Base-by-base conservation (phyloP, 805 yeast genomes). In the Saturnispora galanensis region DNA sequence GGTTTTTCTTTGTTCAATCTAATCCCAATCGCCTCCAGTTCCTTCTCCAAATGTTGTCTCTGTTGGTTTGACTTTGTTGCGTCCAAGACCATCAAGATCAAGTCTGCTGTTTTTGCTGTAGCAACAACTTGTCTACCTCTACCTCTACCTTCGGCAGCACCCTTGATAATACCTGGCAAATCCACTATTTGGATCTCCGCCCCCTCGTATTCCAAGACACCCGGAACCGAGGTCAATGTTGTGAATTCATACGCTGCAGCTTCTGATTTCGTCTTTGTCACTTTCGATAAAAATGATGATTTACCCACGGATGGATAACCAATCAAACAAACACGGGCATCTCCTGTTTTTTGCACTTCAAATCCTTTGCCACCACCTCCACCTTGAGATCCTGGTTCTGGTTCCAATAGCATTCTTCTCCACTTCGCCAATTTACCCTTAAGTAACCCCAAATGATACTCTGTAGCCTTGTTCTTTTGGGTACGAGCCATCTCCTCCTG, bases 251-350 rank as follows among this genome's bases (percentile, higher is more conserved):
- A 90, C 41, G 81, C 85, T 5, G 97, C 98, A 42, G 95, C 84
- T 62, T 88, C 97, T 1, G 96, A 84, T 62, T 86, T 86, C 2
- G 97, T 90, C 56, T 85, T 84, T 16, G 98, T 90, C 45, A 93
- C 85, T 56, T 87, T 86, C 15, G 87, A 80, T 48, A 90, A 69
- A 52, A 90, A 77, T 2, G 96, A 86, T 1, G 97, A 89, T 57
- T 90, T 90, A 61, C 98, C 98, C 18, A 93, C 98, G 1, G 97
- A 89, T 13, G 98, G 98, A 62, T 89, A 90, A 29, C 98, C 98
- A 64, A 93, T 89, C 44, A 90, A 69, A 15, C 94, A 94, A 2
- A 87, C 95, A 54, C 98, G 74, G 0, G 97, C 97, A 70, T 90
- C 97, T 34, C 97, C 97, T 38, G 93, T 82, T 63, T 93, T 90